phyloP scores from a whole-genome alignment of 371 early-diverging fungal species.

The Mucor saturninus region DNA sequence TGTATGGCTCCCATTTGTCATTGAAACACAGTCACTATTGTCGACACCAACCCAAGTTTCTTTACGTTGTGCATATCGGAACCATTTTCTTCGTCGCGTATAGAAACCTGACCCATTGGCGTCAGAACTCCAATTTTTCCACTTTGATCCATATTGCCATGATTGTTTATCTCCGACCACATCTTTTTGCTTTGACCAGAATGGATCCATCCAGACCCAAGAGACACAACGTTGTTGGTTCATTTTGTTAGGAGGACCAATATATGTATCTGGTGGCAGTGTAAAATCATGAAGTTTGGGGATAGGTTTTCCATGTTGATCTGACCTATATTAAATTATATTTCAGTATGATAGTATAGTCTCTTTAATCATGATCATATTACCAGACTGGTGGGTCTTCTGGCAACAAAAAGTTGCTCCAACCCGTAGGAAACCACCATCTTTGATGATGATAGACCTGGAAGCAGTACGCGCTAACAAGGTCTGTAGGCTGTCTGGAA shows the following conservation, averaged over 20 bases:
- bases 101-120: conserved; percentile 12
- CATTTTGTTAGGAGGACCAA: neutral
- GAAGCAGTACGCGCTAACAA: conserved; percentile 22
- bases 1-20: neutral
- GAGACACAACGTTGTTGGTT: conserved; percentile 10
- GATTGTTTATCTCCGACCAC: conserved; percentile 9
- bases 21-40: neutral
- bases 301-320: conserved; percentile 30
- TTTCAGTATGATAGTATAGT: conserved; percentile 3
- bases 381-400: conserved; percentile 37
- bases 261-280: conserved; percentile 25
- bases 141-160: conserved; percentile 28
- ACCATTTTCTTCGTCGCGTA: conserved; percentile 27
- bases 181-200: conserved; percentile 16
- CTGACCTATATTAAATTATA: conserved; percentile 25
- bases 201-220: conserved; percentile 27
- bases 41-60: conserved; percentile 6
- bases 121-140: conserved; percentile 17
- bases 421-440: conserved; percentile 38
- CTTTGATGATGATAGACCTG: conserved; percentile 37
- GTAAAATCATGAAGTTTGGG: conserved; percentile 26
- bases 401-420: conserved; percentile 28
- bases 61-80: conserved; percentile 22
- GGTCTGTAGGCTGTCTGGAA: too few relatives aligned
- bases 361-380: neutral